Percentiles rank a stretch among this genome's conserved stretches.
Evolutionary conservation across 768 basidiomycete species (phyloP).

Genomic region (Kwoniella sp.): DNA sequence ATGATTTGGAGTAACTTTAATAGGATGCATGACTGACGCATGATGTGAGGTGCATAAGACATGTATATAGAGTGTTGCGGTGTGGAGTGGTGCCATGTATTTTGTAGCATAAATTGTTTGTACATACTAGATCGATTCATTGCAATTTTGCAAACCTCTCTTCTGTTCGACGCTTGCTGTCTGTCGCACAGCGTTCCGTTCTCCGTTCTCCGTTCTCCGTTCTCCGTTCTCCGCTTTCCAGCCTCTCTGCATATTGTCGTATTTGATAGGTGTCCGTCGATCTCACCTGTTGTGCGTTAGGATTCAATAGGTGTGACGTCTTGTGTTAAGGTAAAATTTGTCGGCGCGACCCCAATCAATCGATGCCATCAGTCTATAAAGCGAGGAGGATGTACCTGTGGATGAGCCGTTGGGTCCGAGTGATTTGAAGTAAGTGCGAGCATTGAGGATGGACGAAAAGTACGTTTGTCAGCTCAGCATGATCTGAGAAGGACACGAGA

Average conservation of each 20-base stretch:
- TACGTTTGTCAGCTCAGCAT: not conserved
- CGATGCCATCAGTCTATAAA: conserved; percentile 1
- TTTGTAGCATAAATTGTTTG: not conserved
- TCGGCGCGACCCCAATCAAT: no score
- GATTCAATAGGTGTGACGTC: no score
- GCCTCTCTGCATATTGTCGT: not conserved
- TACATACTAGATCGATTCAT: not conserved
- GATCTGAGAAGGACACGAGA: not conserved
- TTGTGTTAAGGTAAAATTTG: no score
- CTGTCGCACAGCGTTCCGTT: no score
- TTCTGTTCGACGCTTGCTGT: no score
- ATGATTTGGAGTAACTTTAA: not conserved
- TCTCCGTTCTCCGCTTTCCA: no score
- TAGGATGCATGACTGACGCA: not conserved
- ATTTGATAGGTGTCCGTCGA: no score
- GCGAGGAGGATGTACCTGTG: conserved; percentile 21
- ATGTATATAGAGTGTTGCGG: not conserved
- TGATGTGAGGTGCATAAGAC: not conserved
- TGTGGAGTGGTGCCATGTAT: not conserved
- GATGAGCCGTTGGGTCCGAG: not conserved
- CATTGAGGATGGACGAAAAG: not conserved
- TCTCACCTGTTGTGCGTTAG: no score
- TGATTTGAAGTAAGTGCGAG: no score
- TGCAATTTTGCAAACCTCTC: no score
- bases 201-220: no score